A percentile compares a stretch with the other conserved stretches of the same genome.
These are phyloP conservation scores for Colletotrichum horii DNA, from an alignment of 2,329 filamentous ascomycete species.

Conservation along the genomic window DNA sequence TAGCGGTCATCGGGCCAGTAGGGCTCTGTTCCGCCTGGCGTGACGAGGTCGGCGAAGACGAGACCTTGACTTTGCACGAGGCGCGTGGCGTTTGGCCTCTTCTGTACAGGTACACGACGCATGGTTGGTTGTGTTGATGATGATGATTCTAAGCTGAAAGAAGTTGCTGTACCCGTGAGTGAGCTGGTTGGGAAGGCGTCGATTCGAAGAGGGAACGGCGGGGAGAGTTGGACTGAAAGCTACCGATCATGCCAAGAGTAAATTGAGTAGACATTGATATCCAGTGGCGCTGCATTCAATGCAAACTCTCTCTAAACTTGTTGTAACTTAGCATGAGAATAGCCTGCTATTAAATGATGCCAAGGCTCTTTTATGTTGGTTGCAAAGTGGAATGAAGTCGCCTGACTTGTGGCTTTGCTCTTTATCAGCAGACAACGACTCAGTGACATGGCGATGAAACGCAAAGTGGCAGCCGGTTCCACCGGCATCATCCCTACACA, in stretches of 20 bases:
- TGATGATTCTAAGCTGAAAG: neutral
- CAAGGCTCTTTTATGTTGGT: neutral
- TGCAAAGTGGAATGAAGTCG: neutral
- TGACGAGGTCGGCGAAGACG: neutral
- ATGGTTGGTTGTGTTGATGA: neutral
- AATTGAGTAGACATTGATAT: neutral
- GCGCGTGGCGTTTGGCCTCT: neutral
- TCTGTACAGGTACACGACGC: neutral
- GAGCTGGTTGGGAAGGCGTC: neutral
- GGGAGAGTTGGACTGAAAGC: neutral
- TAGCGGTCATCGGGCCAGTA: slow-evolving; percentile 11
- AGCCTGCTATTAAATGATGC: neutral
- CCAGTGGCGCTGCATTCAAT: neutral
- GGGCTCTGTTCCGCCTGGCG: neutral
- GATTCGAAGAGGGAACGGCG: neutral
- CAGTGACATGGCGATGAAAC: neutral
- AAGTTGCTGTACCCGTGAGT: neutral
- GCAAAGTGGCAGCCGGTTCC: neutral
- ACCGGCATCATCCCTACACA: neutral
- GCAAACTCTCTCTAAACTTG: neutral
- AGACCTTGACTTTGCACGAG: neutral
- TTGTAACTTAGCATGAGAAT: neutral
- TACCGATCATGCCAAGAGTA: neutral
- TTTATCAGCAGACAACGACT: neutral
- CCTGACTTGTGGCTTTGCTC: neutral